Evolutionary conservation across 306 rosid genomes (phyloP).

Genomic region (Cicer cuneatum): DNA sequence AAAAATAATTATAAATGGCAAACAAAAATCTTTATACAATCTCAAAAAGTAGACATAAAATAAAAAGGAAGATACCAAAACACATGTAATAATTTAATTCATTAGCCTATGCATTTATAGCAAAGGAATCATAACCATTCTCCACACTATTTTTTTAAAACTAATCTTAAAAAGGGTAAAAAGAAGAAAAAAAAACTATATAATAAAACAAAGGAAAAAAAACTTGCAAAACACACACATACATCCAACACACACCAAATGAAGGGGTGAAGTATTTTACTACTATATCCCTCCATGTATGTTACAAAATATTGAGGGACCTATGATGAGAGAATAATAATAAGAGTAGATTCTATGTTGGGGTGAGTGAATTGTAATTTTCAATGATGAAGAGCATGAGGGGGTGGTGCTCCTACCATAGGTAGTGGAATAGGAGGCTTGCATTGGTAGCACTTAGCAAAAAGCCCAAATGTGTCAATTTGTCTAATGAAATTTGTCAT

Average conservation of each 20-base stretch:
- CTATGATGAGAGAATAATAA: not conserved
- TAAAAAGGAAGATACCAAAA: slow-evolving; percentile 33
- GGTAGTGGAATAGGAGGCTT: slow-evolving; percentile 50
- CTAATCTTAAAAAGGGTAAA: slow-evolving; percentile 39
- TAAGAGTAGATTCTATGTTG: slow-evolving; percentile 22
- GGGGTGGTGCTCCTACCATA: slow-evolving; percentile 51
- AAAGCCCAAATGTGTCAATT: slow-evolving; percentile 86
- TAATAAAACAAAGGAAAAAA: slow-evolving; percentile 15
- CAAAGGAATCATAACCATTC: slow-evolving; percentile 62
- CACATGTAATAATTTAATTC: slow-evolving; percentile 49
- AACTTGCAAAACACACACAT: slow-evolving; percentile 42
- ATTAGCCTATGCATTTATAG: slow-evolving; percentile 58
- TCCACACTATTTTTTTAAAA: slow-evolving; percentile 56
- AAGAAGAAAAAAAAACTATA: slow-evolving; percentile 32
- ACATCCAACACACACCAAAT: slow-evolving; percentile 59
- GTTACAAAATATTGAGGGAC: slow-evolving; percentile 59
- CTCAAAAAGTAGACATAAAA: slow-evolving; percentile 17
- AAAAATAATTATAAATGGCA: not conserved
- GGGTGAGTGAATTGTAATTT: slow-evolving; percentile 27
- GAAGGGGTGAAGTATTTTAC: slow-evolving; percentile 55
- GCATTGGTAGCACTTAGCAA: slow-evolving; percentile 98
- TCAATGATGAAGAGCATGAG: slow-evolving; percentile 51
- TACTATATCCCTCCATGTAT: slow-evolving; percentile 63
- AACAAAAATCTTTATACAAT: slow-evolving; percentile 42
- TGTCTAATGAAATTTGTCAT: slow-evolving; percentile 80